phyloP scores from a whole-genome alignment of 257 asterid genomes.

The Solanum habrochaites region DNA sequence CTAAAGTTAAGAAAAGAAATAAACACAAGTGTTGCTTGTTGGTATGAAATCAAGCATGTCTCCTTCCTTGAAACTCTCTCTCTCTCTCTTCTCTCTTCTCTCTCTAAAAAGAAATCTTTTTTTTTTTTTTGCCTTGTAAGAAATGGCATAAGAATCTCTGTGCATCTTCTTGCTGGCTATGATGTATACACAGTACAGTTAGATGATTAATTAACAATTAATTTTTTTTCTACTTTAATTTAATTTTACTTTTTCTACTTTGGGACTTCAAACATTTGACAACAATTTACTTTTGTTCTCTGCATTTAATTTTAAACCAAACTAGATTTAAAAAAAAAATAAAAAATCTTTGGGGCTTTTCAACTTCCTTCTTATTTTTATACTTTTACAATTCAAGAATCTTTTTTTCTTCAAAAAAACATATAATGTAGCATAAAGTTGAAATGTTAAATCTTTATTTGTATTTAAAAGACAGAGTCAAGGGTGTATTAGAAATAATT shows the following conservation, averaged over 20 bases:
- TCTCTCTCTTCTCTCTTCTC: background rate
- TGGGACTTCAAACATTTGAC: background rate
- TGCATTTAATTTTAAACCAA: background rate
- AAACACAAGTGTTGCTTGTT: constrained; percentile 43
- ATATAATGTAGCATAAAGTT: background rate
- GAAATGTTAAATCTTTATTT: background rate
- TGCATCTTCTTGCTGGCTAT: constrained; percentile 3
- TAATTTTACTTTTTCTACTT: background rate
- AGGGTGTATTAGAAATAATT: too few relatives aligned
- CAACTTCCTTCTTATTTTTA: background rate
- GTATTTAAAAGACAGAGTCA: too few relatives aligned
- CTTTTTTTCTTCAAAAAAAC: background rate
- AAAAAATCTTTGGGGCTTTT: background rate
- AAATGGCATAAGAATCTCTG: background rate
- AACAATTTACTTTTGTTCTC: background rate
- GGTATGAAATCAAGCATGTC: constrained; percentile 90
- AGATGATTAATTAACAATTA: background rate
- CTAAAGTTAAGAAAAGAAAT: constrained; percentile 49
- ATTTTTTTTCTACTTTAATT: background rate
- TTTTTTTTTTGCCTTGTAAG: background rate
- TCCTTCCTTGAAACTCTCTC: constrained; percentile 33
- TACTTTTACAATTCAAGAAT: too few relatives aligned
- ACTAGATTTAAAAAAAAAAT: background rate
- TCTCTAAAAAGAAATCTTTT: background rate
- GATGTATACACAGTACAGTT: background rate